A percentile compares a stretch with the other conserved stretches of the same genome.
phyloP scores from a whole-genome alignment of 495 filamentous ascomycete species.

The Talaromyces proteolyticus region DNA sequence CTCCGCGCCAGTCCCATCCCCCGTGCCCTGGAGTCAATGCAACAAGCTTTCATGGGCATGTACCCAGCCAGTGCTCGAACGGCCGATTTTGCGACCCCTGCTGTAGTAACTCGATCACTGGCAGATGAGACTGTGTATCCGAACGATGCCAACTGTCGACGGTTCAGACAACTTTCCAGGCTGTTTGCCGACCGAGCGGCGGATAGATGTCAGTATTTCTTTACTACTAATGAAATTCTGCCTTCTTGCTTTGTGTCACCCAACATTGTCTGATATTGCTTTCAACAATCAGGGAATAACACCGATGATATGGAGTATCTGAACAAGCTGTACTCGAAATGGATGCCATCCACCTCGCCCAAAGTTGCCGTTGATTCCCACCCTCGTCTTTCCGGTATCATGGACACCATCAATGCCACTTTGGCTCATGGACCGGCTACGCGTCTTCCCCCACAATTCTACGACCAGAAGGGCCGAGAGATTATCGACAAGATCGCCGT shows the following conservation, averaged over 20 bases:
- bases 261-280: not conserved
- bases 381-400: conserved; percentile 80
- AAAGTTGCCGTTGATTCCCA: conserved; percentile 76
- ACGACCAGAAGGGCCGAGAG: conserved; percentile 62
- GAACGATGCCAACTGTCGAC: conserved; percentile 78
- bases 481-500: conserved; percentile 75
- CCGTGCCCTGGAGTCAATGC: conserved; percentile 79
- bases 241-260: not conserved
- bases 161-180: conserved; percentile 72
- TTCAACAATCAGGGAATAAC: conserved; percentile 52
- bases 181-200: conserved; percentile 81
- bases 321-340: conserved; percentile 68
- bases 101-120: conserved; percentile 65
- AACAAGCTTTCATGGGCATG: conserved; percentile 84
- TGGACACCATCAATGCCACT: conserved; percentile 89
- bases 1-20: conserved; percentile 81
- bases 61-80: conserved; percentile 71
- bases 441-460: conserved; percentile 76
- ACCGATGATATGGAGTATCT: conserved; percentile 80
- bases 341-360: conserved; percentile 66
- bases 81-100: conserved; percentile 59
- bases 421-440: conserved; percentile 79
- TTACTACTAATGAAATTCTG: not conserved
- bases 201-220: conserved; percentile 49
- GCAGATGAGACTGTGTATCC: conserved; percentile 89